Percentiles rank a stretch among this genome's conserved stretches.
Conservation (phyloP, 169 alveolate genomes). For the Perkinsus olseni region DNA sequence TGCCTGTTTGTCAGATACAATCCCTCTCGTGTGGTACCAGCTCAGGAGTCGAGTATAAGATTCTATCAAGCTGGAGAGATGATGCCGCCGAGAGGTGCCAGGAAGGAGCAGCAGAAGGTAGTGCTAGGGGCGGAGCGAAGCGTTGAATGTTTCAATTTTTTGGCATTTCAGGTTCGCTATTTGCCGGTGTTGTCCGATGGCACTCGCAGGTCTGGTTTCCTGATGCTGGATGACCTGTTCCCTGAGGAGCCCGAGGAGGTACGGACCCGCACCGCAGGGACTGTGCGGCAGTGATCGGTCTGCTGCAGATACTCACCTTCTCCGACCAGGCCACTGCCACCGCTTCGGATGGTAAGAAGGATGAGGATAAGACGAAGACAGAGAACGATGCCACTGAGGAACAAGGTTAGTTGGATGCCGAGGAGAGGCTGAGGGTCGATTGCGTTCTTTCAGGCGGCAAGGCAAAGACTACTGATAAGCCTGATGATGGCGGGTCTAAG, state of each 20-base stretch:
- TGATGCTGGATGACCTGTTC: neutral
- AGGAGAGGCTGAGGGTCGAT: neutral
- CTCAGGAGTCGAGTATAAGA: neutral
- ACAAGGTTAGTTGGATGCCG: neutral
- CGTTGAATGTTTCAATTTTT: neutral
- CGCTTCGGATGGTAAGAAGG: too few relatives aligned
- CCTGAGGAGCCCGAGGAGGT: neutral
- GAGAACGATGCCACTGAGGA: neutral
- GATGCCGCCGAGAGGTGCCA: neutral
- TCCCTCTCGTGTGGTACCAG: neutral
- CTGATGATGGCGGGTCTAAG: neutral
- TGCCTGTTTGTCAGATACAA: neutral
- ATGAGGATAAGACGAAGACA: neutral
- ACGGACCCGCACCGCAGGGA: neutral
- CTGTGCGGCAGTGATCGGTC: neutral
- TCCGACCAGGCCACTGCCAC: neutral
- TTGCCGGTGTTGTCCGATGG: neutral
- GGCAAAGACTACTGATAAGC: neutral
- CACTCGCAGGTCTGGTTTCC: neutral
- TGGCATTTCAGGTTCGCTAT: neutral
- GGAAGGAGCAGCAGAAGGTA: neutral
- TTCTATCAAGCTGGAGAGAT: neutral
- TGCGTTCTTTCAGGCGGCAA: neutral
- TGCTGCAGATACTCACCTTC: neutral
- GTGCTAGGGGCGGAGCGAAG: too few relatives aligned